Evolutionary conservation across 176 grass and related monocot species (phyloP), one percentile per base, ranked within the genome.

Genomic region (Neostapfia colusana): DNA sequence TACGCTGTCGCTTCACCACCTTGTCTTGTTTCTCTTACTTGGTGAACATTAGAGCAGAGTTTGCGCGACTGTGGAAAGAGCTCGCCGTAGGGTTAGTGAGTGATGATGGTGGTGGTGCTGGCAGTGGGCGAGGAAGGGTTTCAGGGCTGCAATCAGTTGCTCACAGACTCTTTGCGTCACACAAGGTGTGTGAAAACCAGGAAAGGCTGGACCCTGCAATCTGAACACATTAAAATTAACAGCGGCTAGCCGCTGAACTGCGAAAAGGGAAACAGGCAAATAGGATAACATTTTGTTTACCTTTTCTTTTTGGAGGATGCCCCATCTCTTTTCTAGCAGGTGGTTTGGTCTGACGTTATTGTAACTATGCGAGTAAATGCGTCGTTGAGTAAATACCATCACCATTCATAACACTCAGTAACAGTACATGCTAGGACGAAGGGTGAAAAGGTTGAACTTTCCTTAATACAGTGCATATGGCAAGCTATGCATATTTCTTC

Each of bases 131-230:
- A 67, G 20, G 34, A 55, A 38, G 58, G 4, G 63, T 54, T 83
- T 88, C 80, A 75, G 46, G 63, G 81, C 44, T 74, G 86, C 80
- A 79, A 83, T 88, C 69, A 58, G 59, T 88, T 83, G 69, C 55
- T 62, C 60, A 65, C 43, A 41, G 80, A 68, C 80, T 62, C 76
- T 77, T 72, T 63, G 51, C 57, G 42, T 79, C 53, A 74, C 43
- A 10, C 34, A 38, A 8, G 75, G 42, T n/a, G 69, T 74, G 69
- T 74, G 51, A 83, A 63, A 74, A 44, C 25, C 44, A 69, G 75
- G 62, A 83, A 88, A 79, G 75, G 43, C 57, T 63, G 84, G 53
- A 28, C 24, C 63, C 66, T 74, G 85, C 35, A 69, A 56, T 83
- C 75, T 83, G 80, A 88, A 88, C 62, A 83, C 69, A 76, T 16